A percentile compares a stretch with the other conserved stretches of the same genome.
phyloP scores from a whole-genome alignment of 495 filamentous ascomycete genomes.

The Podospora sp. region DNA sequence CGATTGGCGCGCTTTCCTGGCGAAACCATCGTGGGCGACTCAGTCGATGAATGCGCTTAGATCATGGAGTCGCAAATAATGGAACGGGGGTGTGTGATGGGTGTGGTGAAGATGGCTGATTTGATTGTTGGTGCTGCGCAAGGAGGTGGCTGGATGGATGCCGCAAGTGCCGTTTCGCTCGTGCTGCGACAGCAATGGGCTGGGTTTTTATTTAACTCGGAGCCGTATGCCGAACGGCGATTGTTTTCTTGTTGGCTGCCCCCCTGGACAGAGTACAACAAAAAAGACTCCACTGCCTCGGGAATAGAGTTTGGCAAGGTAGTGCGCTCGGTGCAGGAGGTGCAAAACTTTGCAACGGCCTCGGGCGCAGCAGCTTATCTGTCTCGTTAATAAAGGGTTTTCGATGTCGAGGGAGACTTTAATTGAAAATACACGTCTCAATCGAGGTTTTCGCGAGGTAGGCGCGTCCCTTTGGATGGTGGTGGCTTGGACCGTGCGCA shows the following conservation, averaged over 20 bases:
- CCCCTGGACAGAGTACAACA: slow-evolving; percentile 5
- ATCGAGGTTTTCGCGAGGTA: not conserved
- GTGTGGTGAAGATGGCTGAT: not conserved
- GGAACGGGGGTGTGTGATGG: slow-evolving; percentile 6
- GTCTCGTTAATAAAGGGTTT: not conserved
- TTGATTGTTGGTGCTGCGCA: not conserved
- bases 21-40: slow-evolving; percentile 39
- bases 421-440: slow-evolving; percentile 1
- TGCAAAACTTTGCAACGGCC: not conserved
- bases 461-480: not conserved
- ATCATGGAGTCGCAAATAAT: slow-evolving; percentile 24
- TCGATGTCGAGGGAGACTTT: not conserved
- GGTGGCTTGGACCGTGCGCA: not conserved
- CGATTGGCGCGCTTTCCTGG: slow-evolving; percentile 49
- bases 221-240: slow-evolving; percentile 15
- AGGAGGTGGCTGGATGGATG: slow-evolving; percentile 19
- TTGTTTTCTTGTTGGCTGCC: slow-evolving; percentile 17
- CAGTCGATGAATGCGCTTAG: slow-evolving; percentile 21
- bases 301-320: not conserved
- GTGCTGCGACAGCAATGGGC: slow-evolving; percentile 13
- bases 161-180: slow-evolving; percentile 17
- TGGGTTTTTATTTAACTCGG: slow-evolving; percentile 4
- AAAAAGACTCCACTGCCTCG: not conserved
- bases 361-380: not conserved
- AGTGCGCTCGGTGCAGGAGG: not conserved